phyloP scores from a whole-genome alignment of 2,329 filamentous ascomycete genomes.

The Ophiosphaerella narmari region DNA sequence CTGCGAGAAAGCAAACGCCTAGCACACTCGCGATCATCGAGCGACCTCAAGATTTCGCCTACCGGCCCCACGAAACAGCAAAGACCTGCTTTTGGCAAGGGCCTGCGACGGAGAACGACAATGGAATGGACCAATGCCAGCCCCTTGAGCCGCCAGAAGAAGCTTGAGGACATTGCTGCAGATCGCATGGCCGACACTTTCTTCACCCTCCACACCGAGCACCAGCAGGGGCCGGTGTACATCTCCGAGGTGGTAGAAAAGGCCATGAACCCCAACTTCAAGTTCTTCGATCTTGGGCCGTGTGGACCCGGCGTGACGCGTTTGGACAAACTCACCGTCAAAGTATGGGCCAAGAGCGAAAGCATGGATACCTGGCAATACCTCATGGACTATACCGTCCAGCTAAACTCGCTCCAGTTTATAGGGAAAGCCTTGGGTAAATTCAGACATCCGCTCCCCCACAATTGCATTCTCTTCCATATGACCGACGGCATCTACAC shows the following conservation, averaged over 20 bases:
- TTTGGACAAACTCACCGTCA: conserved; percentile 66
- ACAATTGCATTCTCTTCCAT: conserved; percentile 84
- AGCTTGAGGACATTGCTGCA: conserved; percentile 73
- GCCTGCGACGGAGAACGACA: conserved; percentile 61
- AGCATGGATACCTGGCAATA: conserved; percentile 62
- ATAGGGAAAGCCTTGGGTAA: conserved; percentile 66
- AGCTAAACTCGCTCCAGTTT: conserved; percentile 76
- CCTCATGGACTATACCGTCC: conserved; percentile 73
- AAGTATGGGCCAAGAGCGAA: conserved; percentile 72
- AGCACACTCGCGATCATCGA: conserved; percentile 64
- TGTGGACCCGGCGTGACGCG: conserved; percentile 69
- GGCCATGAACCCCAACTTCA: conserved; percentile 90
- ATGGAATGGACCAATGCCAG: conserved; percentile 66
- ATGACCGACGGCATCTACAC: conserved; percentile 87
- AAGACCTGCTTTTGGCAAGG: conserved; percentile 44
- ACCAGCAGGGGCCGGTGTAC: conserved; percentile 74
- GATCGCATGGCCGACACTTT: conserved; percentile 82
- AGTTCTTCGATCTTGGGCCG: conserved; percentile 75
- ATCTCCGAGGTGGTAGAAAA: conserved; percentile 80
- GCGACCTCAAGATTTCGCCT: conserved; percentile 51
- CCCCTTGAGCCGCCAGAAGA: conserved; percentile 69
- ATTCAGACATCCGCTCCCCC: conserved; percentile 74
- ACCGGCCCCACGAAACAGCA: conserved; percentile 19
- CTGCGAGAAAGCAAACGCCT: conserved; percentile 55
- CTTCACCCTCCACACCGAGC: conserved; percentile 78